phyloP scores from a whole-genome alignment of 345 rosid genomes.

The Corchorus capsularis region DNA sequence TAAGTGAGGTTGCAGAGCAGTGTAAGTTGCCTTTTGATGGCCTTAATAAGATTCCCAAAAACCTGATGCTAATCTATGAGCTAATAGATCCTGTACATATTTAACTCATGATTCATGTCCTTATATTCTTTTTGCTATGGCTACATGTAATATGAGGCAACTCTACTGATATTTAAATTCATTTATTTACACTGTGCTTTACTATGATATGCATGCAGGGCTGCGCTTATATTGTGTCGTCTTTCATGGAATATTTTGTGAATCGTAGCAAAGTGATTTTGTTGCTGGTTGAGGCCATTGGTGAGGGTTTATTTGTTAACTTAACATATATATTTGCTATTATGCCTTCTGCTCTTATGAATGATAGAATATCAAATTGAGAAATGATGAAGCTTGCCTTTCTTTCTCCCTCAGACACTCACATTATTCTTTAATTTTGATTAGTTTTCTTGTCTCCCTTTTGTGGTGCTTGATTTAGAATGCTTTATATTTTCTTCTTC shows the following conservation, averaged over 20 bases:
- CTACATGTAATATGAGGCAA: not conserved
- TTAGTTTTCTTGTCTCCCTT: not conserved
- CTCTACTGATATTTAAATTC: not conserved
- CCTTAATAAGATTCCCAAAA: not conserved
- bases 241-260: conserved; percentile 54
- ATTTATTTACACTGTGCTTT: not conserved
- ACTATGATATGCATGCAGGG: conserved; percentile 52
- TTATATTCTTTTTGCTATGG: not conserved
- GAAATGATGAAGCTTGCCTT: not conserved
- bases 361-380: not conserved
- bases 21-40: too few species aligned
- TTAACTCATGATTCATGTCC: not conserved
- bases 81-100: not conserved
- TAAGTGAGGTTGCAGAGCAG: too few species aligned
- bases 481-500: too few species aligned
- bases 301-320: conserved; percentile 39
- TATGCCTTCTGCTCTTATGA: not conserved
- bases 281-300: conserved; percentile 83
- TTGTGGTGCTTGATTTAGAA: not conserved
- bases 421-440: not conserved
- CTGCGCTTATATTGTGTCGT: conserved; percentile 57
- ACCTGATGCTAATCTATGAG: not conserved
- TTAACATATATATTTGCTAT: conserved; percentile 10
- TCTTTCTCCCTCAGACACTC: not conserved
- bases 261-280: conserved; percentile 66